These are phyloP conservation scores for Flaveria robusta DNA, from an alignment of 129 eudicot species.

Conservation along the genomic window DNA sequence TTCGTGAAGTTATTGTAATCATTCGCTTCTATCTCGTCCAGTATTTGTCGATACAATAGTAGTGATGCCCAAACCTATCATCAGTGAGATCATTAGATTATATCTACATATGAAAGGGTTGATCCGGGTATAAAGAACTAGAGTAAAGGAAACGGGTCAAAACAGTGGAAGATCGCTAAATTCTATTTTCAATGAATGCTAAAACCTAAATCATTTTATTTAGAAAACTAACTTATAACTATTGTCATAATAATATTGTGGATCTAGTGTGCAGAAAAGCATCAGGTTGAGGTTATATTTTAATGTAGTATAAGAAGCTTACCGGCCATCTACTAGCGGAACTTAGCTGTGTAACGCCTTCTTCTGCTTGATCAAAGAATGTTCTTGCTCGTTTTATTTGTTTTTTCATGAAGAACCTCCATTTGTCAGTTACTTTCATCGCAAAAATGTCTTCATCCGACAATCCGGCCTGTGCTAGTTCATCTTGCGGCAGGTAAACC, in stretches of 20 bases:
- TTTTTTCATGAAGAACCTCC: constrained; percentile 92
- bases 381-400: constrained; percentile 92
- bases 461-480: constrained; percentile 84
- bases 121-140: neutral
- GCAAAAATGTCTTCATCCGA: constrained; percentile 93
- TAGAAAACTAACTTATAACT: neutral
- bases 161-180: neutral
- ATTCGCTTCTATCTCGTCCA: constrained; percentile 94
- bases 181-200: neutral
- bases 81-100: neutral
- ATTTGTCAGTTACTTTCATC: constrained; percentile 86
- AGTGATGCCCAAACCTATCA: constrained; percentile 92
- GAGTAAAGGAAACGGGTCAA: neutral
- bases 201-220: neutral
- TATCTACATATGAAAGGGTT: neutral
- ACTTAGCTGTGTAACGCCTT: constrained; percentile 84
- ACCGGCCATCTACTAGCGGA: constrained; percentile 99
- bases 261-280: neutral
- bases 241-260: neutral
- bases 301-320: constrained; percentile 29
- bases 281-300: neutral
- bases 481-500: constrained; percentile 93
- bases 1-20: constrained; percentile 92
- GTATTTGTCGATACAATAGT: constrained; percentile 74
- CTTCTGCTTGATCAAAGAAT: constrained; percentile 92